Evolutionary conservation across 306 rosid genomes (phyloP).

Genomic region (Mimosa bimucronata): DNA sequence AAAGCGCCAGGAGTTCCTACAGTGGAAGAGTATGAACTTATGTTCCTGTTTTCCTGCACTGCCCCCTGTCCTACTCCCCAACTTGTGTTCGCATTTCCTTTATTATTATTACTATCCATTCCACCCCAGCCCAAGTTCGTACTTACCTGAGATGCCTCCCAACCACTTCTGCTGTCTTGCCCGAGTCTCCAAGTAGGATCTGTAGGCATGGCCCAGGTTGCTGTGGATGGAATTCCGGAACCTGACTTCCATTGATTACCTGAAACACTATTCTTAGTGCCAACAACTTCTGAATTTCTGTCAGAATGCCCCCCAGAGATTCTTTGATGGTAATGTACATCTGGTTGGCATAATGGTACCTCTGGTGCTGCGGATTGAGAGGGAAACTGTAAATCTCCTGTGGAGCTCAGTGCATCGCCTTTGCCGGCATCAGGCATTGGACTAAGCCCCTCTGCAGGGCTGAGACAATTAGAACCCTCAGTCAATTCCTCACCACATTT

Average conservation of each 20-base stretch:
- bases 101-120: slow-evolving; percentile 37
- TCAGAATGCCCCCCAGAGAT: slow-evolving; percentile 53
- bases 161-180: slow-evolving; percentile 56
- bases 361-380: slow-evolving; percentile 54
- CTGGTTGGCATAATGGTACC: slow-evolving; percentile 50
- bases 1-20: slow-evolving; percentile 42
- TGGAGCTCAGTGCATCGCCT: slow-evolving; percentile 83
- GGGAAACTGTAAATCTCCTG: slow-evolving; percentile 62
- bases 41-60: slow-evolving; percentile 52
- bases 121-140: slow-evolving; percentile 48
- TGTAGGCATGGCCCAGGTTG: slow-evolving; percentile 54
- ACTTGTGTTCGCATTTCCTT: slow-evolving; percentile 44
- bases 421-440: slow-evolving; percentile 80
- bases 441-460: slow-evolving; percentile 67
- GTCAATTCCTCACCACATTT: slow-evolving; percentile 65
- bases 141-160: slow-evolving; percentile 55
- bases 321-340: slow-evolving; percentile 57
- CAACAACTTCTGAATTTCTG: slow-evolving; percentile 54
- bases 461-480: slow-evolving; percentile 72
- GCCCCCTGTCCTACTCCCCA: slow-evolving; percentile 55
- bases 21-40: slow-evolving; percentile 43
- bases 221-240: slow-evolving; percentile 53
- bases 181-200: slow-evolving; percentile 68
- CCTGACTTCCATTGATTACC: slow-evolving; percentile 58
- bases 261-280: slow-evolving; percentile 56